Conservation (phyloP, 2,329 filamentous ascomycete species). For the Pestalotiopsis sp. region DNA sequence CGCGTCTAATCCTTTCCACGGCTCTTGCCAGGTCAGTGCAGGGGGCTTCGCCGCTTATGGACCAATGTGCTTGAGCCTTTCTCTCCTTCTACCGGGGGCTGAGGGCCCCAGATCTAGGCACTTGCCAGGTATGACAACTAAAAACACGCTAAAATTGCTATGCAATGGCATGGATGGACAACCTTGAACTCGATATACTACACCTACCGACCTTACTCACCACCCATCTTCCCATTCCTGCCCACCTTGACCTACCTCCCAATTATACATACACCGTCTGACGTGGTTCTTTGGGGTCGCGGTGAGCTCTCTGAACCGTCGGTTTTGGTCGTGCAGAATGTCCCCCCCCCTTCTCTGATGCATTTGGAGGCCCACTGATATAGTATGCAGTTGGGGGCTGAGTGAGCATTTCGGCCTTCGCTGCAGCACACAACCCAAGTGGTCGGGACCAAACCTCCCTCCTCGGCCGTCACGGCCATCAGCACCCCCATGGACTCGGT, state of each 20-base stretch:
- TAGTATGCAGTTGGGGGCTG: not conserved
- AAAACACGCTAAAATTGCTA: not conserved
- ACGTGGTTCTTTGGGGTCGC: not conserved
- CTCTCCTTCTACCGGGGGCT: conserved; percentile 17
- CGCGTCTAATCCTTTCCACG: conserved; percentile 21
- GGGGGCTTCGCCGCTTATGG: conserved; percentile 22
- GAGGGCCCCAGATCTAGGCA: conserved; percentile 12
- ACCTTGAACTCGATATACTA: not conserved
- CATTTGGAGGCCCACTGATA: not conserved
- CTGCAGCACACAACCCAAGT: not conserved
- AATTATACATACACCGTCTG: not conserved
- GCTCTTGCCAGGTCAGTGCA: conserved; percentile 5
- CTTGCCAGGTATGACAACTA: too few relatives aligned
- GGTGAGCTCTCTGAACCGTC: too few relatives aligned
- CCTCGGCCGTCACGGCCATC: not conserved
- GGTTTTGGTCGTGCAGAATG: too few relatives aligned
- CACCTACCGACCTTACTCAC: not conserved
- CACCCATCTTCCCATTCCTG: too few relatives aligned
- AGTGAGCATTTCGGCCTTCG: not conserved
- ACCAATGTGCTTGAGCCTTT: conserved; percentile 28
- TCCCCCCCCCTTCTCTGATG: not conserved
- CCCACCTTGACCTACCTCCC: too few relatives aligned
- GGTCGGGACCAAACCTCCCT: not conserved
- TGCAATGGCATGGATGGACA: not conserved
- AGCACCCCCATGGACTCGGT: not conserved